Evolutionary conservation across 2,329 filamentous ascomycete species (phyloP).

Genomic region (Monosporascus sp.): DNA sequence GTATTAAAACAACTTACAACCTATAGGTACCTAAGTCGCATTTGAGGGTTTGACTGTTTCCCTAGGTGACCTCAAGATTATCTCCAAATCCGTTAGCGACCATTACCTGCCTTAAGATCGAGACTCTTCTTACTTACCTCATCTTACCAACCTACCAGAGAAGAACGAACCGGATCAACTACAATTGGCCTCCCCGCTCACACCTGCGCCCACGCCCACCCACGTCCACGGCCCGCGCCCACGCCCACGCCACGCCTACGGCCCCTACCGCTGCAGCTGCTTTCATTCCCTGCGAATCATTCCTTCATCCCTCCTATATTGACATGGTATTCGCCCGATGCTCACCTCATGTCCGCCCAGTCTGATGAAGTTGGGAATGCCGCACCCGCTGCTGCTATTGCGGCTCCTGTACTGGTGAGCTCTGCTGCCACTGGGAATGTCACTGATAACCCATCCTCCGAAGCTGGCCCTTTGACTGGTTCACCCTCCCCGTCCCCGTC

Average conservation of each 20-base stretch:
- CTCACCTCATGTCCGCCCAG: constrained; percentile 53
- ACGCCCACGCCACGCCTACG: constrained; percentile 5
- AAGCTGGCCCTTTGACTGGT: constrained; percentile 20
- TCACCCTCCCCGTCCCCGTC: constrained; percentile 2
- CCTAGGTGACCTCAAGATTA: background rate
- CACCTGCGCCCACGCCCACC: background rate
- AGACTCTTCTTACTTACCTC: background rate
- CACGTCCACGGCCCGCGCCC: background rate
- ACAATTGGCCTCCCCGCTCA: background rate
- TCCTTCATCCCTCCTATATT: constrained; percentile 16
- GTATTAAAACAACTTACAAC: too few relatives aligned
- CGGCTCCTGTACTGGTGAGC: constrained; percentile 22
- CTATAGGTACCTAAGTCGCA: too few relatives aligned
- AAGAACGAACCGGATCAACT: background rate
- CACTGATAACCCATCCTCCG: constrained; percentile 22
- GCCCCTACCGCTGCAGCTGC: constrained; percentile 10
- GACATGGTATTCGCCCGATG: constrained; percentile 41
- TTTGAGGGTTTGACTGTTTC: too few relatives aligned
- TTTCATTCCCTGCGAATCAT: constrained; percentile 16
- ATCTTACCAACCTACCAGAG: background rate
- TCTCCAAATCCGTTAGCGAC: background rate
- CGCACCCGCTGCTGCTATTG: constrained; percentile 36
- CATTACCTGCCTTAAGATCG: background rate
- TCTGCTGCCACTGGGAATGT: constrained; percentile 16
- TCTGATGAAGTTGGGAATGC: constrained; percentile 48